Base-by-base conservation (phyloP, 805 yeast species). In the Sugiyamaella boreocaroliniensis region DNA sequence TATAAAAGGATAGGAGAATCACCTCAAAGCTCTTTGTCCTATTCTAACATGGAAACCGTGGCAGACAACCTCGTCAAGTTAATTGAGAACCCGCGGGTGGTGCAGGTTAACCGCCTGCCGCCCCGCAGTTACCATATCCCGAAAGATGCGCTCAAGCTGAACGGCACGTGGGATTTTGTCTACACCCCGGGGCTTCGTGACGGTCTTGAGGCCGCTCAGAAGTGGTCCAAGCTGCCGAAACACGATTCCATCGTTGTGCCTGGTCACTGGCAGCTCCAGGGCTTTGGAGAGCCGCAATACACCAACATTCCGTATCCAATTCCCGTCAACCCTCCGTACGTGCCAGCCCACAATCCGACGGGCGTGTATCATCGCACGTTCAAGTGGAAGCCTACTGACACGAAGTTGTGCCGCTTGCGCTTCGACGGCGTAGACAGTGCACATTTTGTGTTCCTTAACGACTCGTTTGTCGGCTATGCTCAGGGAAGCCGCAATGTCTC, bases 371-470 rank as follows among this genome's bases (percentile, higher is more conserved):
- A 61, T 22, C 55, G 61, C n/a, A 34, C 18, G n/a, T 70, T 70
- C 55, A 40, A 47, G 37, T 26, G 16, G 11, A 37, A 47, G 14
- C 54, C 48, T 1, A 51, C 57, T 15, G 55, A 58, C 8, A 18
- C 29, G 15, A 20, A 43, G 26, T n/a, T 32, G 16, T 54, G 53
- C 18, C 50, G 72, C 10, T 41, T 70, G 14, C 52, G 72, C 29
- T 70, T 70, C 53, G 72, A 69, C 58, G 74, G 74, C 14, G 72
- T 70, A 11, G 73, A 70, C 46, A 62, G 64, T 34, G 69, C 69
- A 2, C 67, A 58, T 48, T 69, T 67, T 53, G 68, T 68, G 15
- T 65, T 62, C 50, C 48, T 70, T n/a, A 69, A 70, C 56, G 68
- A 65, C 15, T 20, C 48, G 9, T 58, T 62, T 41, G 65, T 70